Base-by-base conservation (phyloP, 352 stramenopile genomes). In the Pythium sp. region DNA sequence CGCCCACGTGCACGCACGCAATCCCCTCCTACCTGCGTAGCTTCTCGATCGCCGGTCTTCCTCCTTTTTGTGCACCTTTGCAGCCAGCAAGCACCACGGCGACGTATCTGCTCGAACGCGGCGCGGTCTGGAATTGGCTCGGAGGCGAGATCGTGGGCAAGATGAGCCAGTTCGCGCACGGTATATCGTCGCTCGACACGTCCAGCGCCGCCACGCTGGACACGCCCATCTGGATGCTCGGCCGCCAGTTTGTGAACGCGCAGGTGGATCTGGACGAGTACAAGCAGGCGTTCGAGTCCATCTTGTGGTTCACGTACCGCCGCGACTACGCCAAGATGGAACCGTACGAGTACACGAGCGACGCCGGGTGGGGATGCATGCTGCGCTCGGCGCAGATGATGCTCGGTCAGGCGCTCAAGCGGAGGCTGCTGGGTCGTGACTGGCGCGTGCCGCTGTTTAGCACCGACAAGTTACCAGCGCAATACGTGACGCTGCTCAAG, bases 301-400 rank as follows among this genome's bases (percentile, higher is more conserved):
- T 92, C 18, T 62, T 96, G 6, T 97, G 93, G 89, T 91, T 97
- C 69, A 97, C 92, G 9, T 98, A 98, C 76, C 81, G 93, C 11
- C 76, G 89, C 58, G 87, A 95, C 62, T 98, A 97, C 68, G 81
- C 84, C 7, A 74, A 78, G 26, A 94, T 98, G 84, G 77, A 79
- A 71, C 90, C 89, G 18, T 98, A 98, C 68, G 81, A 91, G 14
- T 86, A 81, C 73, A 97, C 84, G 15, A 95, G 83, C 28, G 95
- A 99, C 79, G 93, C 93, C 0, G 96, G 96, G 24, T 99, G 95
- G 95, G 96, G 96, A 28, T 99, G 96, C 72, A 99, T 99, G 96
- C 75, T 98, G 53, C 90, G 96, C 28, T 95, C 89, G 34, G 95
- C 94, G 24, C 95, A 98, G 72, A 98, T 98, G 95, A 77, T 99